Base-by-base conservation (phyloP, 169 alveolate genomes). In the Perkinsus marinus region DNA sequence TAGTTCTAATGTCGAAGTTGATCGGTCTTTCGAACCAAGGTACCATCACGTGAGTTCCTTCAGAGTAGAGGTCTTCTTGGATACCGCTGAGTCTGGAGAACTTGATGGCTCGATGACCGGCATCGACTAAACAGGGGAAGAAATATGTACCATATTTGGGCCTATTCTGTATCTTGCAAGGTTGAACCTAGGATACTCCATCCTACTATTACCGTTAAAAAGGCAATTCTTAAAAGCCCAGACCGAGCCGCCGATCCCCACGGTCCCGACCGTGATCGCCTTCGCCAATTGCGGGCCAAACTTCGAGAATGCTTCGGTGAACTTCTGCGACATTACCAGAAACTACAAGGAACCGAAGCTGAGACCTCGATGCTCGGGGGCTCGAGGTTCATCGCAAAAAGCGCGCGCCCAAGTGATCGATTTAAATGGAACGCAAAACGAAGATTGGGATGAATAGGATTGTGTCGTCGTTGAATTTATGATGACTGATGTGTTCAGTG, bases 11-110 rank as follows among this genome's bases (percentile, higher is more conserved):
- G 91, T 98, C 99, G 93, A 96, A 98, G 91, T 97, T 95, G 39
- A 98, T 97, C 0, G 99, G 99, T 39, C 98, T 94, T 93, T 98
- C 99, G 93, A 98, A 94, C 97, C 97, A 98, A 16, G 99, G 99
- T 89, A 97, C 90, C 95, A 96, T 92, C 92, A 98, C 96, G 92
- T 98, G 99, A 91, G 99, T 98, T 39, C 99, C 99, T 95, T 98
- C 99, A 39, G 96, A 97, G 93, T 98, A 97, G 90, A 96, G 93
- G 89, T 92, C 90, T 36, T 92, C 57, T 68, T 91, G 93, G 17
- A 95, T 68, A 7, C 97, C 98, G 93, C 93, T 94, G 68, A 97
- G 68, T 90, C 98, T 95, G 93, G 97, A 96, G 95, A 96, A 98
- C 43, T 96, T 96, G 68, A 98, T 95, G 16, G 99, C 99, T 89